Conservation (phyloP, 2,329 filamentous ascomycete species). For the Penicillium sp. region DNA sequence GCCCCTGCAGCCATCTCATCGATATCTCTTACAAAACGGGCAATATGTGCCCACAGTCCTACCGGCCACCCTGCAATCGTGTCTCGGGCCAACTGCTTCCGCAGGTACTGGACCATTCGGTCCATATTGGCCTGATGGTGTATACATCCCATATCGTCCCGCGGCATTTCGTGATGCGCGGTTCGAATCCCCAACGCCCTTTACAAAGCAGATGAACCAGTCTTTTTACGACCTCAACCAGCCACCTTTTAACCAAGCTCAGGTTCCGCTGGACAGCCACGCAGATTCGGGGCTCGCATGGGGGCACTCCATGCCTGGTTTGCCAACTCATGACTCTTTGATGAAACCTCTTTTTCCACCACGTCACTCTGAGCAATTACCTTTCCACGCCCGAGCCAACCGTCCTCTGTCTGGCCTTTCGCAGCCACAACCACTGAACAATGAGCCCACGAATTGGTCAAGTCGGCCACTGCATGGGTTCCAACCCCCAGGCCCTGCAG, state of each 20-base stretch:
- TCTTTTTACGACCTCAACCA: conserved; percentile 33
- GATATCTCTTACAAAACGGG: conserved; percentile 45
- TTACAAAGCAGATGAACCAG: conserved; percentile 22
- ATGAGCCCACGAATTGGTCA: conserved; percentile 29
- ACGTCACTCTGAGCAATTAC: conserved; percentile 37
- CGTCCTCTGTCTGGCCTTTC: conserved; percentile 25
- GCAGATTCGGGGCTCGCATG: conserved; percentile 32
- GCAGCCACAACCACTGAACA: conserved; percentile 21
- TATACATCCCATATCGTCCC: conserved; percentile 59
- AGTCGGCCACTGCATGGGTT: conserved; percentile 19
- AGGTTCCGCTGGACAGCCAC: conserved; percentile 27
- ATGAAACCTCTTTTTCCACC: conserved; percentile 39
- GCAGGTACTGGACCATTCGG: conserved; percentile 58
- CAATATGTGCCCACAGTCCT: conserved; percentile 58
- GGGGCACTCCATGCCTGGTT: conserved; percentile 29
- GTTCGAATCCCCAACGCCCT: conserved; percentile 32
- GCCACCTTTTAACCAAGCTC: conserved; percentile 27
- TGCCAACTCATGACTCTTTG: conserved; percentile 29
- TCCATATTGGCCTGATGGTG: conserved; percentile 64
- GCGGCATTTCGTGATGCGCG: conserved; percentile 56
- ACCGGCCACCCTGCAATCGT: conserved; percentile 58
- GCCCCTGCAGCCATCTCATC: conserved; percentile 39
- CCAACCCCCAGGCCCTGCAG: conserved; percentile 22
- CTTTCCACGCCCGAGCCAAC: conserved; percentile 27
- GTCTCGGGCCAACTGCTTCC: conserved; percentile 57